These are phyloP conservation scores for Paramarasmius palmivorus DNA, from an alignment of 1,284 basidiomycete species.

Conservation along the genomic window DNA sequence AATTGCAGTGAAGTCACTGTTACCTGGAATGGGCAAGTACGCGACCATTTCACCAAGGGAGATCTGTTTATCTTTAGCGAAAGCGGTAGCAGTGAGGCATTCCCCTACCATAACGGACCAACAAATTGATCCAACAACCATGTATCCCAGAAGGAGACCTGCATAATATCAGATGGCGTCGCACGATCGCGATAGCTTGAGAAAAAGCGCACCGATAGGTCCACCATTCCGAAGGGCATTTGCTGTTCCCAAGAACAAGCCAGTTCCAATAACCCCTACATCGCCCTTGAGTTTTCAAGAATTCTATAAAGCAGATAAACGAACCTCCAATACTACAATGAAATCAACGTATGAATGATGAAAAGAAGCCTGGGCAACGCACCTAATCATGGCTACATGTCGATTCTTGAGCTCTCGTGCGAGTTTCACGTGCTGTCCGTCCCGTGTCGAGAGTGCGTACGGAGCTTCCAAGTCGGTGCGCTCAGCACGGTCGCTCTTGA, in stretches of 20 bases:
- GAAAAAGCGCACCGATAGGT: constrained; percentile 39
- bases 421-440: neutral
- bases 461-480: neutral
- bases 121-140: constrained; percentile 54
- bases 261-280: constrained; percentile 71
- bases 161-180: constrained; percentile 12
- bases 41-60: constrained; percentile 66
- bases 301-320: neutral
- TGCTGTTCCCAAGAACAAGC: constrained; percentile 54
- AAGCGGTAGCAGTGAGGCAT: constrained; percentile 20
- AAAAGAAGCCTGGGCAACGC: constrained; percentile 8
- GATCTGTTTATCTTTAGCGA: constrained; percentile 34
- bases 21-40: constrained; percentile 67
- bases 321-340: constrained; percentile 49
- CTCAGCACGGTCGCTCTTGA: neutral
- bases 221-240: constrained; percentile 55
- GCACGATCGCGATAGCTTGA: neutral
- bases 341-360: neutral
- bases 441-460: constrained; percentile 33
- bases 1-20: no score
- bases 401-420: constrained; percentile 64
- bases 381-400: constrained; percentile 74
- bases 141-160: constrained; percentile 68
- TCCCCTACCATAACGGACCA: constrained; percentile 32
- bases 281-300: neutral